phyloP scores from a whole-genome alignment of 1,139 yeast genomes.

The Geotrichum citri-aurantii region DNA sequence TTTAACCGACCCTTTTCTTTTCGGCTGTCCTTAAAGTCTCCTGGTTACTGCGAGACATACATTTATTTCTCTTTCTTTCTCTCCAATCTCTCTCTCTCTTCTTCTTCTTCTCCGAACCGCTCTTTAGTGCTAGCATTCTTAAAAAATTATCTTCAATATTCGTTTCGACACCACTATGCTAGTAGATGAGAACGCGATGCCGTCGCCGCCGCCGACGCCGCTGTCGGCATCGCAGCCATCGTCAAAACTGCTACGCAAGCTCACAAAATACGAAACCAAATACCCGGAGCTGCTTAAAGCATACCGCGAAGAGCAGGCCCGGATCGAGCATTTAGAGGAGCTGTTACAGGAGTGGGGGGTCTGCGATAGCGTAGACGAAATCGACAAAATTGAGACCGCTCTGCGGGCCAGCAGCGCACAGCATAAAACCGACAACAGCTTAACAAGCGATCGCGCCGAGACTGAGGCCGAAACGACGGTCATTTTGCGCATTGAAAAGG shows the following conservation, averaged over 20 bases:
- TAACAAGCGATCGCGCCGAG: slow-evolving; percentile 5
- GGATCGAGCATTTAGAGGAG: not conserved
- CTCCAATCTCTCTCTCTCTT: no score
- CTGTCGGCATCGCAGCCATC: not conserved
- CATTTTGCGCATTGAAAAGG: slow-evolving; percentile 13
- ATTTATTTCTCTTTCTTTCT: no score
- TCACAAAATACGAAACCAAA: not conserved
- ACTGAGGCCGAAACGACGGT: slow-evolving; percentile 1
- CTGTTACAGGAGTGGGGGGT: not conserved
- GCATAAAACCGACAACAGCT: slow-evolving; percentile 15
- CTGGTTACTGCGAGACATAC: no score
- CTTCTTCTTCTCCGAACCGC: no score
- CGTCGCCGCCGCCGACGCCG: not conserved
- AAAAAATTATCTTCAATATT: no score
- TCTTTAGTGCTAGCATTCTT: no score
- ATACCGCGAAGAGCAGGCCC: not conserved
- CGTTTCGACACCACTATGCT: not conserved
- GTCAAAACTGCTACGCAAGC: not conserved
- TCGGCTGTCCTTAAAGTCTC: no score
- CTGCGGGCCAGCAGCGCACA: slow-evolving; percentile 11
- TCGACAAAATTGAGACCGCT: not conserved
- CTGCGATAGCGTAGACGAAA: not conserved
- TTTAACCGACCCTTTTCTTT: no score
- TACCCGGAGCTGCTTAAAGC: not conserved
- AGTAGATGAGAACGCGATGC: not conserved